A percentile compares a stretch with the other conserved stretches of the same genome.
phyloP scores from a whole-genome alignment of 805 yeast genomes.

The Scheffersomyces amazonensis region DNA sequence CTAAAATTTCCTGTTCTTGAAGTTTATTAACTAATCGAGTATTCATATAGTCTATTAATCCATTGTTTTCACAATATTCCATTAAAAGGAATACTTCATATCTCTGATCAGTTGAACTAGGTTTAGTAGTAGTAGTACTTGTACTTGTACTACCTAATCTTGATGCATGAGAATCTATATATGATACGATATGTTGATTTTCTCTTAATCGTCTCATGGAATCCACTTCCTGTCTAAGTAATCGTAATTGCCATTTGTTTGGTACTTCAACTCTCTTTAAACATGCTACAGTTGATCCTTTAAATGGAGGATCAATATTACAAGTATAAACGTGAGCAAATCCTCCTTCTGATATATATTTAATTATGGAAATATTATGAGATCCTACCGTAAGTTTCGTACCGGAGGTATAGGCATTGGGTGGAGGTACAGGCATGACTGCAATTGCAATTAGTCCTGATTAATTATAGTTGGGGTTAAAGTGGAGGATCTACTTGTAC shows the following conservation, averaged over 20 bases:
- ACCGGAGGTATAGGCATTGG: constrained; percentile 69
- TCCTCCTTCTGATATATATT: constrained; percentile 86
- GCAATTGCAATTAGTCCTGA: too few species aligned
- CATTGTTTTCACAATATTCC: constrained; percentile 77
- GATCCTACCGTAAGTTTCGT: constrained; percentile 80
- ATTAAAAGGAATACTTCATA: constrained; percentile 77
- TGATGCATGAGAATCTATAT: constrained; percentile 94
- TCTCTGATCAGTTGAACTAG: constrained; percentile 34
- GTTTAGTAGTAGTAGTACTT: constrained; percentile 5
- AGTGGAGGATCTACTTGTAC: too few species aligned
- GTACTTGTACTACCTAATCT: constrained; percentile 37
- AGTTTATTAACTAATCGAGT: constrained; percentile 63
- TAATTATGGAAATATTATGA: constrained; percentile 64
- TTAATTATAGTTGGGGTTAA: too few species aligned
- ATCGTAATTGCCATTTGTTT: constrained; percentile 76
- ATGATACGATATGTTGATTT: constrained; percentile 76
- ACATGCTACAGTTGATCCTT: constrained; percentile 63
- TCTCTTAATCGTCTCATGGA: constrained; percentile 91
- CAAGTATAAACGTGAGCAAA: constrained; percentile 94
- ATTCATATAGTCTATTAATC: constrained; percentile 79
- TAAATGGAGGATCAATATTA: constrained; percentile 52
- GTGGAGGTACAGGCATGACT: constrained; percentile 47
- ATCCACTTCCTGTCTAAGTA: constrained; percentile 91
- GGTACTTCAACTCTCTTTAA: constrained; percentile 95
- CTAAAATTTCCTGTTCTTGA: constrained; percentile 64